Evolutionary conservation across 2,329 filamentous ascomycete genomes (phyloP), one percentile per base, ranked within the genome.

Genomic region (Cercospora sp.): DNA sequence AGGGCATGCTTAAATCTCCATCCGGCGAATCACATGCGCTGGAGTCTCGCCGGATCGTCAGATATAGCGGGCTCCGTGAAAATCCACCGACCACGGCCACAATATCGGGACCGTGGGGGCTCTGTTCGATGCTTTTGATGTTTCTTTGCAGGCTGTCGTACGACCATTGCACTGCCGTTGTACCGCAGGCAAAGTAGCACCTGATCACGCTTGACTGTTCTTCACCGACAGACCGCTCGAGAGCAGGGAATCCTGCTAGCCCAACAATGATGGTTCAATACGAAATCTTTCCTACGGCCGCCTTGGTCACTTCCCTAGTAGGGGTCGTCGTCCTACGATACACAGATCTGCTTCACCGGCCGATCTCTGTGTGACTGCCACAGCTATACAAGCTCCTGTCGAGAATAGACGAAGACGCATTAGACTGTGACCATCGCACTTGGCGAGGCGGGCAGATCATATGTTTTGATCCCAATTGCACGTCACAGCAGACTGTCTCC

Each of bases 311-410:
- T 13, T 13, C 45, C 45, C 45, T n/a, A 51, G 45, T 26, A 12
- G 23, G 23, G 30, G 30, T 36, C 12, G 33, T 16, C 36, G 36
- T 39, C 36, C 23, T 28, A 30, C 23, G 48, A 2, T 30, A 53
- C 48, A 53, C 48, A 53, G 23, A 53, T 28, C 20, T 51, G 9
- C 57, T 55, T 30, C 57, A 55, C 61, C 39, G 28, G 26, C 48
- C 48, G 55, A 64, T 67, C 55, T 57, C n/a, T 61, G 66, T 61
- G 53, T 23, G 20, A 60, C 66, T 45, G 31, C 20, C 36, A 18
- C 62, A 55, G 61, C 28, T 51, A 55, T 33, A 31, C 4, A 23
- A 3, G 31, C 45, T 64, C 33, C 33, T 31, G 30, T 42, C 51
- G 55, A 64, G 62, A 36, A 23, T n/a, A 59, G 51, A 39, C 51